Evolutionary conservation across 345 rosid genomes (phyloP).

Genomic region (Nephelium lappaceum): DNA sequence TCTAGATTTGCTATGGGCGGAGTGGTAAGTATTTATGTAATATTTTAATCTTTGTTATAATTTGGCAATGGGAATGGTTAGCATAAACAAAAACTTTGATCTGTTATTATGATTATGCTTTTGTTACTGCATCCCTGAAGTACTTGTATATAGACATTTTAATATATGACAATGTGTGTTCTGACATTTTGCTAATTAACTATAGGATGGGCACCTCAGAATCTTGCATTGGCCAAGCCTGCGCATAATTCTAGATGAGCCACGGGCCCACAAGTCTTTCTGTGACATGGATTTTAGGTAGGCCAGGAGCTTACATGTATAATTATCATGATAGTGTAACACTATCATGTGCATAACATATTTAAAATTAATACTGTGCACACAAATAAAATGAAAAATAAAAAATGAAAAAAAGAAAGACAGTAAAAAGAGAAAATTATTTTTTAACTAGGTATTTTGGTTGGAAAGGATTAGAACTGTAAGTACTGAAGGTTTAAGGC

Average conservation of each 20-base stretch:
- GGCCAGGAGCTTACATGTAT: conserved; percentile 7
- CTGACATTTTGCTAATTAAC: conserved; percentile 22
- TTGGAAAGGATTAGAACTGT: neutral
- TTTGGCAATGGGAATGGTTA: neutral
- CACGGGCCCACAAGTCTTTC: conserved; percentile 79
- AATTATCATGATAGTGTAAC: neutral
- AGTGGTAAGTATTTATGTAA: conserved; percentile 55
- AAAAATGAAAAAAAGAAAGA: too few relatives aligned
- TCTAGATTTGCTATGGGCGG: conserved; percentile 88
- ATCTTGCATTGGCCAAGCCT: conserved; percentile 88
- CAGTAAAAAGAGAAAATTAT: too few relatives aligned
- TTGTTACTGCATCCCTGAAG: neutral
- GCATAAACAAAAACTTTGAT: neutral
- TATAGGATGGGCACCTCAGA: conserved; percentile 89
- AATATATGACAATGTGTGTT: neutral
- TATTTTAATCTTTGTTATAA: neutral
- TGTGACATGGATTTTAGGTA: conserved; percentile 91
- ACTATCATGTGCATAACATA: neutral
- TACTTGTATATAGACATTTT: conserved; percentile 15
- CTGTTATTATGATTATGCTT: neutral
- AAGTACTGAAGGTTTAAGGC: neutral
- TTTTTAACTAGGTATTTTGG: neutral
- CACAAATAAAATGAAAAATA: neutral
- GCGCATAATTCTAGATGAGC: conserved; percentile 68
- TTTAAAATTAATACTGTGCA: neutral